These are phyloP conservation scores for Rhodosporidiobolus sp. DNA, from an alignment of 768 basidiomycete species.

Conservation along the genomic window DNA sequence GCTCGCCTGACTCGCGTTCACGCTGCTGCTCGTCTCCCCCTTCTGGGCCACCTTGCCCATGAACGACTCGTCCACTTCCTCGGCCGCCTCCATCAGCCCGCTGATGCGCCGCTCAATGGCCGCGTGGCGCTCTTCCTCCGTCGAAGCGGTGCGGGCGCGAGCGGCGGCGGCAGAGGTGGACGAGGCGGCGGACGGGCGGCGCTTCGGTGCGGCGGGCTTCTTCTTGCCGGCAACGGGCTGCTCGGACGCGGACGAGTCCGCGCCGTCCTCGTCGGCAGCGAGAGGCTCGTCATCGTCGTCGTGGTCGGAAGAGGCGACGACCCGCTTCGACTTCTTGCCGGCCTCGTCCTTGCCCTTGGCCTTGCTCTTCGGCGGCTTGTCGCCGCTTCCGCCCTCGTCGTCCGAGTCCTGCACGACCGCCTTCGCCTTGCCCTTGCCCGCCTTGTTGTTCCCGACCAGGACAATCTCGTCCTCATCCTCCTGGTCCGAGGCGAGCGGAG, in stretches of 20 bases:
- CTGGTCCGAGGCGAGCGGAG: neutral
- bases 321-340: neutral
- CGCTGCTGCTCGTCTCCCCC: neutral
- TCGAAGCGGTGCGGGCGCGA: conserved; percentile 5
- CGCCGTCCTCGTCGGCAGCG: neutral
- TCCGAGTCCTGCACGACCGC: conserved; percentile 2
- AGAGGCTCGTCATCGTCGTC: neutral
- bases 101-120: neutral
- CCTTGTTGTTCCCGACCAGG: neutral
- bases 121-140: neutral
- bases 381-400: neutral
- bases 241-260: conserved; percentile 2
- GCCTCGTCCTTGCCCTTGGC: neutral
- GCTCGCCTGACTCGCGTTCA: neutral
- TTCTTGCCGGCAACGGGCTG: neutral
- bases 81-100: neutral
- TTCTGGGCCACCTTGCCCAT: neutral
- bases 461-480: neutral
- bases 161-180: conserved; percentile 2
- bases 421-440: neutral
- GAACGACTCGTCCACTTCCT: neutral
- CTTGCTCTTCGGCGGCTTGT: neutral
- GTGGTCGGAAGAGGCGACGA: conserved; percentile 2
- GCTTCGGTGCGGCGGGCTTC: neutral
- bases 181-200: neutral